phyloP scores from a whole-genome alignment of 2,329 filamentous ascomycete species.

The Colletotrichum noveboracense region DNA sequence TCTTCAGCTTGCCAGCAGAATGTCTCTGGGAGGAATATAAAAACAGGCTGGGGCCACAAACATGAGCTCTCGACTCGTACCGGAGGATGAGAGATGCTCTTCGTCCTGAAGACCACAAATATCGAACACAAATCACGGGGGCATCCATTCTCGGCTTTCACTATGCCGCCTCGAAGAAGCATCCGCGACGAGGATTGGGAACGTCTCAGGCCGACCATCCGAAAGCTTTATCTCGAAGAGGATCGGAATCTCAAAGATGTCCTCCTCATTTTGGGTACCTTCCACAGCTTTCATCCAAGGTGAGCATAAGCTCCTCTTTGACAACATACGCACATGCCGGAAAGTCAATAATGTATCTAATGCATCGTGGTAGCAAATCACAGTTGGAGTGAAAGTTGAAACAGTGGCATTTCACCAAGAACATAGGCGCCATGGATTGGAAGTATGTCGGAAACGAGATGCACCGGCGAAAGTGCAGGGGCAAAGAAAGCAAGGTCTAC shows the following conservation, averaged over 20 bases:
- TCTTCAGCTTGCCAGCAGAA: neutral
- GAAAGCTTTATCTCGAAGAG: neutral
- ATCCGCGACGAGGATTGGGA: neutral
- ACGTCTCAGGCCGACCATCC: neutral
- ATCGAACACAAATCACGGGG: neutral
- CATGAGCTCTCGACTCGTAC: neutral
- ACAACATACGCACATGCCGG: fast-evolving
- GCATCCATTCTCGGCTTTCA: neutral
- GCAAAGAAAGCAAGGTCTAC: neutral
- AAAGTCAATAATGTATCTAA: neutral
- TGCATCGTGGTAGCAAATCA: neutral
- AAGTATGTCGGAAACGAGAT: neutral
- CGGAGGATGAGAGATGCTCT: neutral
- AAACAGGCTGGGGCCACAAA: neutral
- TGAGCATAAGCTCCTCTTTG: neutral
- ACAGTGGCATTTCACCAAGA: neutral
- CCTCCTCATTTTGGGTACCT: neutral
- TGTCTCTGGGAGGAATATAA: neutral
- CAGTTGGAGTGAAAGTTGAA: neutral
- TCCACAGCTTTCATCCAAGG: neutral
- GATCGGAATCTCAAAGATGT: neutral
- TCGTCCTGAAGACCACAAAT: fast-evolving
- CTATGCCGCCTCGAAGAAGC: neutral
- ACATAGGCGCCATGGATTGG: neutral
- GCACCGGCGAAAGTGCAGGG: neutral